Evolutionary conservation across 148 eudicot genomes (phyloP).

Genomic region (Suaeda aralocaspica): DNA sequence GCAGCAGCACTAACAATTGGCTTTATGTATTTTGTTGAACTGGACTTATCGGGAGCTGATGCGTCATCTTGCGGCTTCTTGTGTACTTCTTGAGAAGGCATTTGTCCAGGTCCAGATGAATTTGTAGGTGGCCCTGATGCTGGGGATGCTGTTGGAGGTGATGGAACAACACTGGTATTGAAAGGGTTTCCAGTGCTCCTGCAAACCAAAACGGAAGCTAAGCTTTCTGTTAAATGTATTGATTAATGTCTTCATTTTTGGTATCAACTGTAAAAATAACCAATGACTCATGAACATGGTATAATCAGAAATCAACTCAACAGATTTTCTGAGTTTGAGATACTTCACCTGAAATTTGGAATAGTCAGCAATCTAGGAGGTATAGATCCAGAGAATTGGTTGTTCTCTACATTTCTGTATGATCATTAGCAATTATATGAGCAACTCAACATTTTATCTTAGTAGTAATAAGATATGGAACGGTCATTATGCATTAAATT

Average conservation of each 20-base stretch:
- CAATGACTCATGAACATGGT: too few species aligned
- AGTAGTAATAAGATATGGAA: too few species aligned
- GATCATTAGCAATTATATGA: conserved; percentile 13
- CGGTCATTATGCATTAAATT: neutral
- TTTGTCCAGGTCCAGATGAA: conserved; percentile 39
- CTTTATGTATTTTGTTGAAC: conserved; percentile 26
- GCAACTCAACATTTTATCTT: too few species aligned
- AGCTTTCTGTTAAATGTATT: neutral
- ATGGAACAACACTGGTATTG: conserved; percentile 61
- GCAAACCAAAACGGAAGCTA: conserved; percentile 22
- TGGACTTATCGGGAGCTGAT: conserved; percentile 32
- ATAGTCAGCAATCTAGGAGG: conserved; percentile 60
- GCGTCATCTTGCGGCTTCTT: conserved; percentile 29
- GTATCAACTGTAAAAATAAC: neutral
- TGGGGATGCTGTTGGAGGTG: conserved; percentile 51
- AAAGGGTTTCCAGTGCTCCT: conserved; percentile 86
- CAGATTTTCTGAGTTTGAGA: neutral
- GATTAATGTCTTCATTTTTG: neutral
- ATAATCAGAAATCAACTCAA: too few species aligned
- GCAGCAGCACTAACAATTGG: conserved; percentile 46
- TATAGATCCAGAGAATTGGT: conserved; percentile 88
- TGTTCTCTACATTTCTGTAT: conserved; percentile 75
- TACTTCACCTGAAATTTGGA: conserved; percentile 76
- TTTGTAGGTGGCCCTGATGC: conserved; percentile 48
- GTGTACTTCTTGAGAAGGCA: conserved; percentile 39